Conservation (phyloP, 805 yeast genomes). For the Pichia occidentalis region DNA sequence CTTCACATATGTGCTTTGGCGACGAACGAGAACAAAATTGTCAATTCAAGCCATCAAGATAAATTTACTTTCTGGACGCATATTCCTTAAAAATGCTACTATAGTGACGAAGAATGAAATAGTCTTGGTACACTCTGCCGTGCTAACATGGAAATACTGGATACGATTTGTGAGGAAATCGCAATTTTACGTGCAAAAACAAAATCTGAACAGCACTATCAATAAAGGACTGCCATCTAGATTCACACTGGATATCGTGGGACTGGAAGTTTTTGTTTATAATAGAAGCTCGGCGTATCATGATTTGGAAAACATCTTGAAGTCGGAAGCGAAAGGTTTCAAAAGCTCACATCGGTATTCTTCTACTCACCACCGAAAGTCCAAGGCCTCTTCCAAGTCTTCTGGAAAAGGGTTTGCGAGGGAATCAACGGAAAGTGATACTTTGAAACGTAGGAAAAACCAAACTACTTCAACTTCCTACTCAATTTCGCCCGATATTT, state of each 20-base stretch:
- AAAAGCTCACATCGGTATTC: neutral
- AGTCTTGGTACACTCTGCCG: conserved; percentile 60
- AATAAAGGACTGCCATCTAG: conserved; percentile 51
- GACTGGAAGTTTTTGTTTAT: conserved; percentile 76
- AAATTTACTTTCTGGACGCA: conserved; percentile 75
- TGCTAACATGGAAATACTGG: conserved; percentile 92
- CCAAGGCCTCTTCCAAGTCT: neutral
- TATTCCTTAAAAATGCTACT: conserved; percentile 70
- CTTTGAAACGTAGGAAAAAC: conserved; percentile 1
- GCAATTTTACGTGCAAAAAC: conserved; percentile 25
- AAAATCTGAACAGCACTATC: conserved; percentile 21
- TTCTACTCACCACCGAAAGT: neutral
- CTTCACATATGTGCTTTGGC: conserved; percentile 58
- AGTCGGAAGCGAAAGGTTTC: conserved; percentile 4
- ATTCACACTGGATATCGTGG: conserved; percentile 55
- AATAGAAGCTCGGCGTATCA: conserved; percentile 79
- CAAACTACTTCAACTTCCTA: conserved; percentile 11
- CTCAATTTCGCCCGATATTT: too few species aligned
- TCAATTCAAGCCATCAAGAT: conserved; percentile 69
- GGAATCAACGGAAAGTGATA: neutral
- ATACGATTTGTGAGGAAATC: conserved; percentile 40
- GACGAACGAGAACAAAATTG: conserved; percentile 47
- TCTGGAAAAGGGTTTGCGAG: conserved; percentile 6
- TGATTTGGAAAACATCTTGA: conserved; percentile 11
- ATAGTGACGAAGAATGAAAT: conserved; percentile 71